Base-by-base conservation (phyloP, 805 yeast genomes). In the Vanderwaltozyma polyspora region DNA sequence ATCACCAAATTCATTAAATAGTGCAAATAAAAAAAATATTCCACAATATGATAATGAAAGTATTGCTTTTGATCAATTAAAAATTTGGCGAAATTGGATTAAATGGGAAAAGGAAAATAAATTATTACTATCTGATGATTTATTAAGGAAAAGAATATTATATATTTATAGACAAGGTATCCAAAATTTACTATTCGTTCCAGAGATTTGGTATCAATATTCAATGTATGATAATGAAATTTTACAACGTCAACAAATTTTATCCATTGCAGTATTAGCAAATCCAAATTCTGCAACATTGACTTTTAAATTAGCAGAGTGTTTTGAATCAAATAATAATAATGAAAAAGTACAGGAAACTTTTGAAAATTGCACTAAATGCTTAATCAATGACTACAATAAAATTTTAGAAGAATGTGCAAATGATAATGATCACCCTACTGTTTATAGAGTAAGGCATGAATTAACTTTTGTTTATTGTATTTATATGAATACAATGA, bases 31-130 rank as follows among this genome's bases (percentile, higher is more conserved):
- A 38, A 40, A 57, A 44, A 38, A 51, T 35, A 36, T 62, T 42
- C 47, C 58, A 13, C 39, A 52, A 33, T 24, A 39, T 1, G 30
- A 33, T 21, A 37, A 34, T 30, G 34, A 32, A 6, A 25, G 26
- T n/a, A 43, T 52, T 26, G 36, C 17, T 19, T 44, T 55, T 27
- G 31, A 19, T 8, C 66, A 82, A 51, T 46, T 78, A 15, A 55
- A 55, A 2, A 54, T 64, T 16, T 86, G 94, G 91, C 58, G 66
- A 29, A 60, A 65, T 12, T 84, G 95, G 95, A 68, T 86, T 23
- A 67, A 67, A 7, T 81, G 91, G 74, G 97, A 91, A 50, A 68
- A 67, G 43, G 61, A 64, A 29, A 87, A 91, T 54, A 79, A 76
- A 29, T 55, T 87, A 40, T 74, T 72, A 17, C 55, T 81, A 16